These are phyloP conservation scores for Scenedesmus sp. DNA, from an alignment of 163 green algal species.

Conservation along the genomic window DNA sequence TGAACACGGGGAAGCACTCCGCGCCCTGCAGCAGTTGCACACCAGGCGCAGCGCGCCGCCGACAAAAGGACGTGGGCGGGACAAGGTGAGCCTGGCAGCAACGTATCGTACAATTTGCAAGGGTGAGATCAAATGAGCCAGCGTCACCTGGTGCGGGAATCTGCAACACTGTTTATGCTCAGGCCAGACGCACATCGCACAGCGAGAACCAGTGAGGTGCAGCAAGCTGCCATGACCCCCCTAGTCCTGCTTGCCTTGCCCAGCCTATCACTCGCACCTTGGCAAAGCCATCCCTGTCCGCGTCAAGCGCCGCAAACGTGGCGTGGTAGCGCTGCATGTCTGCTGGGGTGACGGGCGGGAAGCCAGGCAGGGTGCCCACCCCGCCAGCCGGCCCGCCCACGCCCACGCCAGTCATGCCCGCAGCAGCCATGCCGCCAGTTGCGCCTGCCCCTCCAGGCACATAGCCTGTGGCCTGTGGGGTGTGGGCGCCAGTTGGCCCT, in stretches of 20 bases:
- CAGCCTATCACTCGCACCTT: slow-evolving; percentile 58
- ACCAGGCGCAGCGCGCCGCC: not conserved
- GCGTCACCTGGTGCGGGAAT: too few species aligned
- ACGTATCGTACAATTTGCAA: too few species aligned
- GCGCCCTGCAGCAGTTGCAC: slow-evolving; percentile 66
- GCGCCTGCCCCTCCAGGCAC: not conserved
- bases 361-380: not conserved
- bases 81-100: too few species aligned
- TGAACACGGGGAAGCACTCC: slow-evolving; percentile 89
- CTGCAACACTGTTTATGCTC: too few species aligned
- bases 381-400: not conserved
- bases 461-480: slow-evolving; percentile 27
- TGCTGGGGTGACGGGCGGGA: slow-evolving; percentile 38
- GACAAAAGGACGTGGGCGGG: too few species aligned
- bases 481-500: not conserved
- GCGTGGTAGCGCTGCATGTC: slow-evolving; percentile 74
- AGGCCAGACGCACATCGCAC: too few species aligned
- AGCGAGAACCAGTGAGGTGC: too few species aligned
- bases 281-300: slow-evolving; percentile 81
- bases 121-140: too few species aligned
- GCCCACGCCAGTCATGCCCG: slow-evolving; percentile 4
- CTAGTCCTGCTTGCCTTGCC: not conserved
- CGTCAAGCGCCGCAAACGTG: slow-evolving; percentile 83
- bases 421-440: slow-evolving; percentile 1
- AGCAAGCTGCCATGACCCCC: too few species aligned